These are phyloP conservation scores for Diaporthe helianthi DNA, from an alignment of 2,329 filamentous ascomycete genomes.

Conservation along the genomic window DNA sequence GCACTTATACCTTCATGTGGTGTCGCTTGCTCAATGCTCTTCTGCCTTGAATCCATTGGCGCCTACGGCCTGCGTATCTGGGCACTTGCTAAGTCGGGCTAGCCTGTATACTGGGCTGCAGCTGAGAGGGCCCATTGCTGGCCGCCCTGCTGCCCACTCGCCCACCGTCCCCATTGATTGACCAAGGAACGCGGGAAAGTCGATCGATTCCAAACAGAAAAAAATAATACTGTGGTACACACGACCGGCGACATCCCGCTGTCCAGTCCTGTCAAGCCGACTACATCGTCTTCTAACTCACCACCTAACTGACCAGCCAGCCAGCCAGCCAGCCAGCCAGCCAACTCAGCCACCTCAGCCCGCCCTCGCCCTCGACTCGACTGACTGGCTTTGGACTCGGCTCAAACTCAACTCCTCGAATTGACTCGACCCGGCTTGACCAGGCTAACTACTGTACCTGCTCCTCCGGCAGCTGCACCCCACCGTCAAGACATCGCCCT, in stretches of 20 bases:
- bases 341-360: too few species aligned
- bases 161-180: slow-evolving; percentile 23
- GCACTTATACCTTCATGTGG: not conserved
- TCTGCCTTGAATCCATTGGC: slow-evolving; percentile 18
- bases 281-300: slow-evolving; percentile 12
- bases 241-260: slow-evolving; percentile 2
- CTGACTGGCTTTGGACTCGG: slow-evolving; percentile 7
- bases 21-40: not conserved
- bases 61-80: slow-evolving; percentile 18
- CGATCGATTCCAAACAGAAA: slow-evolving; percentile 34
- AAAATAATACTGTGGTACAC: slow-evolving; percentile 12
- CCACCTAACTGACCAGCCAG: not conserved
- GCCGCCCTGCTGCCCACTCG: not conserved
- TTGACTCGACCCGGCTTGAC: slow-evolving; percentile 11
- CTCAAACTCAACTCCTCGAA: not conserved
- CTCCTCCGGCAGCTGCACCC: not conserved
- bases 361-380: not conserved
- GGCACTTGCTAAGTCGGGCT: slow-evolving; percentile 28
- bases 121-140: slow-evolving; percentile 29
- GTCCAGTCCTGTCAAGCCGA: slow-evolving; percentile 18
- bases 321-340: too few species aligned
- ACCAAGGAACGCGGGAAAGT: slow-evolving; percentile 35
- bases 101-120: slow-evolving; percentile 24
- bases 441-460: not conserved
- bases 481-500: slow-evolving; percentile 4